phyloP scores from a whole-genome alignment of 1,284 basidiomycete genomes.

The Moniliophthora roreri region DNA sequence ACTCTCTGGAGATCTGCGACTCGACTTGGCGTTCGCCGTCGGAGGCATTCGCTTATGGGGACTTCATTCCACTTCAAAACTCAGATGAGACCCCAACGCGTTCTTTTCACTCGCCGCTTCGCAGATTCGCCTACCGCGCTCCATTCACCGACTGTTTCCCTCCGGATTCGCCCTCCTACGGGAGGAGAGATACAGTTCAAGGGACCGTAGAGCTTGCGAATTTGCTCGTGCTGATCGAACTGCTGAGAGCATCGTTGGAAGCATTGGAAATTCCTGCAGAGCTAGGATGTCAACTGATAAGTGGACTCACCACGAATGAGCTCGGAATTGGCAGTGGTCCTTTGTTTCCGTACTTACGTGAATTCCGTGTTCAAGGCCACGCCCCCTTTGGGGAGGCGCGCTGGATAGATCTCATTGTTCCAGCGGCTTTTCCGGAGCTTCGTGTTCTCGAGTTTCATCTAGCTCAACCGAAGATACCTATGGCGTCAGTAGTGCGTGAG shows the following conservation, averaged over 20 bases:
- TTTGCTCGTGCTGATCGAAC: constrained; percentile 2
- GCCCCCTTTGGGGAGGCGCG: background rate
- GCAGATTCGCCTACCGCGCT: constrained; percentile 12
- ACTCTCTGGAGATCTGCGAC: constrained; percentile 11
- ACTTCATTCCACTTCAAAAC: background rate
- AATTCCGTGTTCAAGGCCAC: constrained; percentile 10
- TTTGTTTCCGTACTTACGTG: constrained; percentile 11
- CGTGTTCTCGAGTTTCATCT: no score
- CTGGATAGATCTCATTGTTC: no score
- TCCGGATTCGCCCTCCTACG: constrained; percentile 10
- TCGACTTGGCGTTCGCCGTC: constrained; percentile 12
- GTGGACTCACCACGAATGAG: background rate
- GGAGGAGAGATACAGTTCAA: constrained; percentile 13
- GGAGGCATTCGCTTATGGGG: constrained; percentile 4
- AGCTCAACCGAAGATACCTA: no score
- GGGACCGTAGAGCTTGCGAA: constrained; percentile 13
- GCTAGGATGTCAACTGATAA: constrained; percentile 4
- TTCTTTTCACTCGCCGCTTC: background rate
- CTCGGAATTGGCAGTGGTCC: background rate
- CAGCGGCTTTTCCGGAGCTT: no score
- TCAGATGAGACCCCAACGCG: no score
- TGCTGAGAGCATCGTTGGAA: constrained; percentile 5
- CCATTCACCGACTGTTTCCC: constrained; percentile 16
- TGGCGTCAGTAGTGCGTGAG: no score
- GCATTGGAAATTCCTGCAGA: constrained; percentile 14